These are phyloP conservation scores for Penicillium sp. DNA, from an alignment of 2,329 filamentous ascomycete species.

Conservation along the genomic window DNA sequence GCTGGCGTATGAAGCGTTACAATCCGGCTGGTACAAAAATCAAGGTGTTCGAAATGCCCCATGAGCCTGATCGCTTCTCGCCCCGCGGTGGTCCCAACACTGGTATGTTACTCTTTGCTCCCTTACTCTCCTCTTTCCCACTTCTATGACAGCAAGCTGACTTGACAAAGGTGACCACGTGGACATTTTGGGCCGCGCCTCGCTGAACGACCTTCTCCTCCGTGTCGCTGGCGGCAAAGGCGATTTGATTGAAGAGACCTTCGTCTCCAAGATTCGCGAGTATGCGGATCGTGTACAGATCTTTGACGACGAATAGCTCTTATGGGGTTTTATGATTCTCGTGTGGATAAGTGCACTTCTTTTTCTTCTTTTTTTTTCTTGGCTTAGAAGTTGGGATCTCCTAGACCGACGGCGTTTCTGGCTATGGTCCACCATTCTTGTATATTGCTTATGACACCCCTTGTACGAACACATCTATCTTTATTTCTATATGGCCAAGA, in stretches of 20 bases:
- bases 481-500: not conserved
- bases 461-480: not conserved
- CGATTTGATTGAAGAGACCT: constrained; percentile 70
- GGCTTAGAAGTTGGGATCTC: not conserved
- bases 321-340: not conserved
- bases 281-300: constrained; percentile 84
- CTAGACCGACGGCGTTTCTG: constrained; percentile 2
- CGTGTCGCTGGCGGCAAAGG: constrained; percentile 83
- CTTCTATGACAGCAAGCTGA: not conserved
- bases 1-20: constrained; percentile 90
- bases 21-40: constrained; percentile 82
- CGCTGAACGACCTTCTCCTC: constrained; percentile 85
- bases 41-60: constrained; percentile 91
- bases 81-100: constrained; percentile 70
- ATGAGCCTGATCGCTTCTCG: constrained; percentile 90
- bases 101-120: constrained; percentile 43
- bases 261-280: constrained; percentile 76
- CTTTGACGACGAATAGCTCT: constrained; percentile 59
- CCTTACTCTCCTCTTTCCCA: not conserved
- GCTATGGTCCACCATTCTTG: not conserved
- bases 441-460: not conserved
- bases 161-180: constrained; percentile 73
- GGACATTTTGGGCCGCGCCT: constrained; percentile 86
- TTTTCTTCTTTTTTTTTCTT: not conserved
- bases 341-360: not conserved